Conservation (phyloP, 2,329 filamentous ascomycete genomes). For the Aspergillus transmontanensis region DNA sequence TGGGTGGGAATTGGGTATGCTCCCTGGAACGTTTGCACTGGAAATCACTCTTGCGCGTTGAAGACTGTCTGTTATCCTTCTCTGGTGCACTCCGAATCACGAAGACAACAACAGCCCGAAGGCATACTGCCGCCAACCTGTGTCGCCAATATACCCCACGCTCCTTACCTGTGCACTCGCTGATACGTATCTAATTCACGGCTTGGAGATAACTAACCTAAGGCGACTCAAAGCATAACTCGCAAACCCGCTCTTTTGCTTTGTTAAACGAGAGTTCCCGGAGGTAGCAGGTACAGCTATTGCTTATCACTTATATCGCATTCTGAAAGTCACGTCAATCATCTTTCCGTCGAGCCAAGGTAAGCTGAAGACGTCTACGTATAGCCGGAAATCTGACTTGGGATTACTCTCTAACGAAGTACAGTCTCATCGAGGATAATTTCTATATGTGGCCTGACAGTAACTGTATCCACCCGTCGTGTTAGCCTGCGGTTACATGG, state of each 20-base stretch:
- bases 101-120: conserved; percentile 1
- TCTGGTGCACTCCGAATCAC: background rate
- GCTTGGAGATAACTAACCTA: conserved; percentile 8
- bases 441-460: conserved; percentile 10
- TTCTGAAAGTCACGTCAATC: background rate
- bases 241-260: background rate
- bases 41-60: background rate
- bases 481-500: conserved; percentile 21
- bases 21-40: conserved; percentile 15
- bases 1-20: conserved; percentile 8
- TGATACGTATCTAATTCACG: background rate
- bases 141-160: background rate
- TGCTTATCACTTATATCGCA: background rate
- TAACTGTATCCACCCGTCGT: background rate
- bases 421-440: background rate
- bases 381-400: background rate
- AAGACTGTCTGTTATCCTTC: background rate
- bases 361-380: background rate
- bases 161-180: background rate
- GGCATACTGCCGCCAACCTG: background rate
- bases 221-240: background rate
- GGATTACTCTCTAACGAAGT: background rate
- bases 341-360: background rate
- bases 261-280: background rate
- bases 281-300: background rate